A percentile compares a stretch with the other conserved stretches of the same genome.
Evolutionary conservation across 2,329 filamentous ascomycete species (phyloP).

Genomic region (Alternaria conjuncta): DNA sequence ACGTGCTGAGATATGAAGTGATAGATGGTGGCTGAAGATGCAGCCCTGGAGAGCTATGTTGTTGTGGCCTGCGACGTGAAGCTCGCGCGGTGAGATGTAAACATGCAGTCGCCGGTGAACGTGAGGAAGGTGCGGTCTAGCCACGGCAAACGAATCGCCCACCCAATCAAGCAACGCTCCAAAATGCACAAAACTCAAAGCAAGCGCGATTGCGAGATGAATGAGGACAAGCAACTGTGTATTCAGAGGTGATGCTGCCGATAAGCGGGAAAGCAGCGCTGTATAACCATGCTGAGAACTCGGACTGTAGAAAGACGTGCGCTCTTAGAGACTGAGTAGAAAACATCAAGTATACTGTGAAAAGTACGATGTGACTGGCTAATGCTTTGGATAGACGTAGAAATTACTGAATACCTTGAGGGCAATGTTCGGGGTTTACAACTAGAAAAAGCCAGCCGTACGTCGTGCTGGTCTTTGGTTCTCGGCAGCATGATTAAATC

Average conservation of each 20-base stretch:
- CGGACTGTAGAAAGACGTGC: background rate
- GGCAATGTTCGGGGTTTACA: background rate
- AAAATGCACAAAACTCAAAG: background rate
- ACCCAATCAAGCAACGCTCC: background rate
- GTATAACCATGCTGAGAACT: background rate
- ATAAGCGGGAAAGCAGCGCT: background rate
- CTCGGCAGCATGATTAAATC: background rate
- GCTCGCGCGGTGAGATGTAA: background rate
- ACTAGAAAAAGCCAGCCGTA: background rate
- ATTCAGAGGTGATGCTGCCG: background rate
- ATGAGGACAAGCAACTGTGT: background rate
- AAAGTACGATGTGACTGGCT: background rate
- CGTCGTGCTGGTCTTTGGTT: background rate
- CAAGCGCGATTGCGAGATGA: background rate
- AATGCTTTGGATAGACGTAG: background rate
- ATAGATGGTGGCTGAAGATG: background rate
- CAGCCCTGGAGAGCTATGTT: background rate
- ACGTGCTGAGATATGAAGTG: background rate
- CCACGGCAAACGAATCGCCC: conserved; percentile 3
- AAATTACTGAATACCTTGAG: background rate
- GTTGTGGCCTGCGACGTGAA: background rate
- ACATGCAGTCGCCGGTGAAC: background rate
- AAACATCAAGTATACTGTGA: background rate
- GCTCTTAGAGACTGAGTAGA: background rate
- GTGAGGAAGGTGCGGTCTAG: conserved; percentile 6